Evolutionary conservation across 2,329 filamentous ascomycete species (phyloP).

Genomic region (Trichoderma citrinoviride): DNA sequence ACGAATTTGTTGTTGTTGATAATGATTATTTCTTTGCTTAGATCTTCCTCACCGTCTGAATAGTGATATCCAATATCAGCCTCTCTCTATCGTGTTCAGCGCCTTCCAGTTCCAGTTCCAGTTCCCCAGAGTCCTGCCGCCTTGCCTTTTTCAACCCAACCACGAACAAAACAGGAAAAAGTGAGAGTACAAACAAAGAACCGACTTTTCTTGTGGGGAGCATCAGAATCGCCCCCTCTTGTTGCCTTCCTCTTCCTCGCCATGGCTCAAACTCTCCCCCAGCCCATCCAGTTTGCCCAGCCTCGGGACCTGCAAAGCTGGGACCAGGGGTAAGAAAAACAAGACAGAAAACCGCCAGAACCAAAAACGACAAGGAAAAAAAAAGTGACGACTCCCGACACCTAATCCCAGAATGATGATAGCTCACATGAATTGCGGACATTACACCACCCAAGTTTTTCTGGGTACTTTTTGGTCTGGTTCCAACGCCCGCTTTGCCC

Average conservation of each 20-base stretch:
- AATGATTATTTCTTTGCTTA: no score
- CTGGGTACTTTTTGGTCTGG: background rate
- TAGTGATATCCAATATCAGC: no score
- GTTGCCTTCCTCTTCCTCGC: background rate
- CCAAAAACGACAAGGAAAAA: background rate
- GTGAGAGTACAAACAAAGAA: no score
- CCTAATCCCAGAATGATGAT: conserved; percentile 12
- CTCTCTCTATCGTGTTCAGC: no score
- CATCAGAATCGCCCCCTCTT: background rate
- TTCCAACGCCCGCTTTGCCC: no score
- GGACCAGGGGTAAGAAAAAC: background rate
- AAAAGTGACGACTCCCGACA: conserved; percentile 17
- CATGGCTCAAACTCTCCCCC: background rate
- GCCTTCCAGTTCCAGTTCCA: no score
- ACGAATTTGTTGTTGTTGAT: no score
- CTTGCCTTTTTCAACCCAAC: no score
- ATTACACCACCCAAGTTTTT: conserved; percentile 2
- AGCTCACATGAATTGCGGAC: conserved; percentile 12
- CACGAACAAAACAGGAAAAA: background rate
- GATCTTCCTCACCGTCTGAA: no score
- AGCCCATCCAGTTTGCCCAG: background rate
- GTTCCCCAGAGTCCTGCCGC: no score
- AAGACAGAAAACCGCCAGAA: background rate
- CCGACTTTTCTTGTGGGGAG: background rate
- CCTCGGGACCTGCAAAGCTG: background rate